Evolutionary conservation across 768 basidiomycete species (phyloP).

Genomic region (Psilocybe tampanensis): DNA sequence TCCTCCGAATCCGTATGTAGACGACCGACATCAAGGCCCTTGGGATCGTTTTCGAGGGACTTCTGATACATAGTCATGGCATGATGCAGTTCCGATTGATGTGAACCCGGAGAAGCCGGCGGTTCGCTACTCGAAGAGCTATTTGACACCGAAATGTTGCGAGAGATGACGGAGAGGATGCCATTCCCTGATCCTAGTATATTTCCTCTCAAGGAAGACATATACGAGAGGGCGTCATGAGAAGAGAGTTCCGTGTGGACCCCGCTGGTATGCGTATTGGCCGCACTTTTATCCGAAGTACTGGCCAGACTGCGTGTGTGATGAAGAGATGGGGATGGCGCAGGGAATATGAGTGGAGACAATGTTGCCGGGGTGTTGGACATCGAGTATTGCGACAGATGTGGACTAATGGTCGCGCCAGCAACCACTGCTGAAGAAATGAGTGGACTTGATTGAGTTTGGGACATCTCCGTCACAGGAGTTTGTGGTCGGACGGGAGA

Average conservation of each 20-base stretch:
- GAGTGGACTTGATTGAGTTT: conserved; percentile 22
- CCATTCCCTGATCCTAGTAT: not conserved
- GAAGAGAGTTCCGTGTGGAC: conserved; percentile 12
- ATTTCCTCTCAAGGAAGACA: conserved; percentile 2
- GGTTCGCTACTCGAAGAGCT: not conserved
- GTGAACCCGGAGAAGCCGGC: conserved; percentile 5
- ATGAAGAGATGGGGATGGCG: conserved; percentile 5
- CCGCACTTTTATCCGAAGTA: conserved; percentile 17
- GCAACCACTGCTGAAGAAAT: conserved; percentile 16
- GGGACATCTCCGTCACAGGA: conserved; percentile 19
- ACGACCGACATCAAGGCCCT: conserved; percentile 8
- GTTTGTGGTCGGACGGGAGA: conserved; percentile 3
- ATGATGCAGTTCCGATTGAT: conserved; percentile 17
- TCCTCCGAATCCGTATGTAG: conserved; percentile 2
- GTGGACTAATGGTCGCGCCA: conserved; percentile 13
- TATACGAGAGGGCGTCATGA: conserved; percentile 11
- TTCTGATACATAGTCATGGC: conserved; percentile 27
- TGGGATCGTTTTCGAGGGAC: conserved; percentile 25
- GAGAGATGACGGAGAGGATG: conserved; percentile 1
- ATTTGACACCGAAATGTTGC: not conserved
- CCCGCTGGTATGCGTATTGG: conserved; percentile 15
- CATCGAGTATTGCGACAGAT: conserved; percentile 5
- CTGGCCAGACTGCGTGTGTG: conserved; percentile 13
- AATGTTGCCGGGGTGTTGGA: conserved; percentile 8
- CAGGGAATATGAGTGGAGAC: conserved; percentile 16